These are phyloP conservation scores for Rhynchospora pubera DNA, from an alignment of 176 grass and related monocot genomes.

Conservation along the genomic window DNA sequence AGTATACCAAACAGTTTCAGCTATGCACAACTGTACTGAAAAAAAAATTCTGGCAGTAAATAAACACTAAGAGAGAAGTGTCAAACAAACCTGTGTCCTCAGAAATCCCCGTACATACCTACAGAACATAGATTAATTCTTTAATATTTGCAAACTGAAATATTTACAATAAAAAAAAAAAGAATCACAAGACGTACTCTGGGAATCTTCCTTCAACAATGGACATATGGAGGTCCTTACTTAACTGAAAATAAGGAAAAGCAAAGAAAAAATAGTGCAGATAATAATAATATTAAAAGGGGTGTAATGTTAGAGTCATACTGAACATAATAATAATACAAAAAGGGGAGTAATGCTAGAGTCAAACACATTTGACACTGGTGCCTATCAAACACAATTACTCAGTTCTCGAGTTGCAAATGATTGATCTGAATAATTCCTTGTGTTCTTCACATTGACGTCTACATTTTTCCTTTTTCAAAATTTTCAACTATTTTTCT, in stretches of 20 bases:
- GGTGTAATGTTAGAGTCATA: neutral
- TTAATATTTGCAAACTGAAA: constrained; percentile 12
- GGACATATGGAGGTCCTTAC: constrained; percentile 79
- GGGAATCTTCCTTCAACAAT: constrained; percentile 80
- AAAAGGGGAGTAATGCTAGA: too few species aligned
- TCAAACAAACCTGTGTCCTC: constrained; percentile 53
- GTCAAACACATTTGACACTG: too few species aligned
- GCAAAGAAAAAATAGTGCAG: neutral
- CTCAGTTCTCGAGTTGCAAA: too few species aligned
- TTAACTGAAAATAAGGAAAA: constrained; percentile 49
- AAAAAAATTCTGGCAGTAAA: neutral
- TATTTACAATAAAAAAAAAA: neutral
- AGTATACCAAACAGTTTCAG: neutral
- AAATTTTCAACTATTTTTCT: too few species aligned
- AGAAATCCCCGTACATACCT: constrained; percentile 84
- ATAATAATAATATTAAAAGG: constrained; percentile 19
- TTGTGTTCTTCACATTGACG: too few species aligned
- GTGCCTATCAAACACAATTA: too few species aligned
- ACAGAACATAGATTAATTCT: constrained; percentile 5
- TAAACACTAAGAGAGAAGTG: neutral
- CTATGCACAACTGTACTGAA: neutral
- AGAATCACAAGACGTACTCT: constrained; percentile 46
- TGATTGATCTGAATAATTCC: too few species aligned
- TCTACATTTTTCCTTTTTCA: too few species aligned
- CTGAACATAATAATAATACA: too few species aligned